phyloP scores from a whole-genome alignment of 257 asterid species.

The Knoxia roxburghii region DNA sequence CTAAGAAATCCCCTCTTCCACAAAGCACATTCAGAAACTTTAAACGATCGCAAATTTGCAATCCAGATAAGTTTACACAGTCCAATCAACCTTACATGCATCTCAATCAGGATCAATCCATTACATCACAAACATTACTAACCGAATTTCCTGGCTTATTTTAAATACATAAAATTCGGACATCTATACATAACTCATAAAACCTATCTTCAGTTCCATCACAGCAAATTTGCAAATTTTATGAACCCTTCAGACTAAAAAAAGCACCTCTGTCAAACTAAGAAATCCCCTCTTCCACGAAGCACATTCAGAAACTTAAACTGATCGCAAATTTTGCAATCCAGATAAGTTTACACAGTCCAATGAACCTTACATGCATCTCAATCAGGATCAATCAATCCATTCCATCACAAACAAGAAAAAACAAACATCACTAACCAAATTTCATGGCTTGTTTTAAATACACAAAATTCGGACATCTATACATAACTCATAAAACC shows the following conservation, averaged over 20 bases:
- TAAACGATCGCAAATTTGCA: background rate
- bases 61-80: background rate
- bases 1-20: background rate
- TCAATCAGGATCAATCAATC: background rate
- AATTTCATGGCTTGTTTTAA: background rate
- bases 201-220: slow-evolving; percentile 3
- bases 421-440: background rate
- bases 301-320: background rate
- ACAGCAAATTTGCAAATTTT: background rate
- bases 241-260: no score
- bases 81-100: background rate
- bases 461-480: background rate
- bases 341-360: background rate
- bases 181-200: background rate
- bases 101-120: slow-evolving; percentile 3
- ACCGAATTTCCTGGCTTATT: background rate
- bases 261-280: background rate
- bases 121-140: background rate
- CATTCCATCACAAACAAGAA: background rate
- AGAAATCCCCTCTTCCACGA: background rate
- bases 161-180: background rate
- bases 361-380: background rate
- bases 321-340: background rate
- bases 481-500: background rate
- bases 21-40: background rate